Conservation (phyloP, 225 moss, liverwort and hornwort species). For the Sphagnum contortum region DNA sequence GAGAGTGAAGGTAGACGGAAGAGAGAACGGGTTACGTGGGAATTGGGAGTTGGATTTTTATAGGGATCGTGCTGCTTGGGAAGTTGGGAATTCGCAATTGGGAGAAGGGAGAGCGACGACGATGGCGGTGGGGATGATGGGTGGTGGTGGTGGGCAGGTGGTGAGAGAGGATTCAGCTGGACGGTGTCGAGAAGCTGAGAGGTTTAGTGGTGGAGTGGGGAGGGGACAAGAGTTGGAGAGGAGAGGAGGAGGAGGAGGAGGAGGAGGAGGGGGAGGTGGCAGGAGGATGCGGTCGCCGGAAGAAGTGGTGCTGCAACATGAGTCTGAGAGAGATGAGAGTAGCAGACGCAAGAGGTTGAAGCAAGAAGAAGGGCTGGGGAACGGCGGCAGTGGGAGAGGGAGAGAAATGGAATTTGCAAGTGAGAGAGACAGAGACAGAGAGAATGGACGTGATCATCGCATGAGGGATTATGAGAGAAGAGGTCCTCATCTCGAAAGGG, state of each 20-base stretch:
- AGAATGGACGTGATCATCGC: too few species aligned
- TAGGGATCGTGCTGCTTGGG: too few species aligned
- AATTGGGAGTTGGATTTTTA: too few species aligned
- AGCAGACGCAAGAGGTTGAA: slow-evolving; percentile 5
- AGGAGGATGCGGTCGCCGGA: slow-evolving; percentile 16
- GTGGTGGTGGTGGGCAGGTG: neutral
- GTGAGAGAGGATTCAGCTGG: slow-evolving; percentile 1
- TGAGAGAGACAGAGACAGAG: too few species aligned
- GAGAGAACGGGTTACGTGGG: too few species aligned
- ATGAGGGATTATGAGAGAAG: slow-evolving; percentile 21
- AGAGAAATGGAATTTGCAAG: too few species aligned
- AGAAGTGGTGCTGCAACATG: slow-evolving; percentile 30
- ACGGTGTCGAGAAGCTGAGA: slow-evolving; percentile 14
- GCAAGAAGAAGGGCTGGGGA: slow-evolving; percentile 5
- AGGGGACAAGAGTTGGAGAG: slow-evolving; percentile 8
- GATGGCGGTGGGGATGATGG: slow-evolving; percentile 4
- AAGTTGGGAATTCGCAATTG: too few species aligned
- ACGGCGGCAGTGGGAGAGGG: slow-evolving; percentile 7
- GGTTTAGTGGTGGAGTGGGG: slow-evolving; percentile 12
- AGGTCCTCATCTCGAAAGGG: neutral
- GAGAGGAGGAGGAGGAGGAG: slow-evolving; percentile 16
- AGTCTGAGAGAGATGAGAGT: slow-evolving; percentile 14
- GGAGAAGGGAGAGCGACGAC: slow-evolving; percentile 17
- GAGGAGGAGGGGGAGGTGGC: slow-evolving; percentile 20
- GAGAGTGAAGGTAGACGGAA: too few species aligned